Evolutionary conservation across 805 yeast species (phyloP), one percentile per base, ranked within the genome.

Genomic region (Candida lessepsii): DNA sequence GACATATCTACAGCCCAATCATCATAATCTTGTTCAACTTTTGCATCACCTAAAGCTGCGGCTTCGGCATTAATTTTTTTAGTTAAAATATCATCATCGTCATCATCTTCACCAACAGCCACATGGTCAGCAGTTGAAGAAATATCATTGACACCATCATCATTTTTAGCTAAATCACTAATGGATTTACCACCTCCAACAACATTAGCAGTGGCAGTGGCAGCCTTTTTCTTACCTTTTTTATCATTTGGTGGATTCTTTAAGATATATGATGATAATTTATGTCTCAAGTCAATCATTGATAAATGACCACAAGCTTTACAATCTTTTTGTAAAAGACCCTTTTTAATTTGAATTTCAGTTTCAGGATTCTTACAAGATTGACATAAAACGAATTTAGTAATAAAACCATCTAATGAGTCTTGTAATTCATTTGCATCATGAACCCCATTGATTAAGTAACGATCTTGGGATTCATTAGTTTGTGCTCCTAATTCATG

Each of bases 1-100:
- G 96, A 86, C 78, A 90, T 87, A 64, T 91, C 99, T 30, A 90
- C 96, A 14, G 96, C 88, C 98, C 98, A 91, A 51, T 87, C 96
- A 52, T 86, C 97, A 59, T 89, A 96, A 49, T 82, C 81, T 40
- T 86, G 84, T 46, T 76, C 81, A 44, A 79, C 76, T 36, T 76
- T 76, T 17, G 50, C 51, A 18, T 53, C 50, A 26, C 52, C 47
- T 44, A 86, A 70, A 28, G 73, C 77, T 9, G 88, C 83, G 15
- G 93, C 95, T 61, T 86, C 95, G 33, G 93, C 88, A 61, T 80
- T 83, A 71, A 85, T 83, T 57, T 83, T 83, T 58, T 80, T 76
- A 31, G 93, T 81, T 50, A 86, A 73, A 40, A 78, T 83, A 58
- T 85, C 91, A 49, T 83, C 87, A 50, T 82, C 85, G 27, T 76